Conservation (phyloP, 495 filamentous ascomycete genomes). For the Aspergillus saccharolyticus region DNA sequence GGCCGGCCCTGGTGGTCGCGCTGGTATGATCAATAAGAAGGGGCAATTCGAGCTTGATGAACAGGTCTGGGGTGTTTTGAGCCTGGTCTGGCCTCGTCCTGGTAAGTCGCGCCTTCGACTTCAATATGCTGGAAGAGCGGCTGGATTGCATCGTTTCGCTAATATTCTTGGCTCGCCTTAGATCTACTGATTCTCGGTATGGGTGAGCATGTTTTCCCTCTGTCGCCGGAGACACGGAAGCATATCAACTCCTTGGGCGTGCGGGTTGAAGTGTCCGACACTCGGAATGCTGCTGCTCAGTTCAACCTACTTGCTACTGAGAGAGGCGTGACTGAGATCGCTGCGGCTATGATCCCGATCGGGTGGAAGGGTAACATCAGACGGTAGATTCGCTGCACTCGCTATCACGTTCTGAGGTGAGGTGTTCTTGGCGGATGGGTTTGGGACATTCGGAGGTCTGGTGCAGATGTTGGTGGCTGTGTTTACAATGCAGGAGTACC, state of each 20-base stretch:
- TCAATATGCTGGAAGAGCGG: slow-evolving; percentile 1
- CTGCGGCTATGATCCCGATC: slow-evolving; percentile 82
- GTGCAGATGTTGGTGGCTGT: not conserved
- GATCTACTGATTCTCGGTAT: slow-evolving; percentile 87
- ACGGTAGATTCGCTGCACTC: slow-evolving; percentile 14
- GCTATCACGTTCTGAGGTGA: not conserved
- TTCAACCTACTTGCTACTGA: slow-evolving; percentile 85
- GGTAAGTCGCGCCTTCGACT: slow-evolving; percentile 49
- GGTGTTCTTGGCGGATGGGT: not conserved
- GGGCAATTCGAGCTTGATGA: slow-evolving; percentile 78
- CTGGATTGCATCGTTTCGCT: slow-evolving; percentile 8
- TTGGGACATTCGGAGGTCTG: too few species aligned
- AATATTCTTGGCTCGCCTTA: slow-evolving; percentile 29
- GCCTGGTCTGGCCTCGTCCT: slow-evolving; percentile 82
- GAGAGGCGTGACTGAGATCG: slow-evolving; percentile 71
- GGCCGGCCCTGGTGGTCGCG: slow-evolving; percentile 29
- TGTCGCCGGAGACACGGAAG: slow-evolving; percentile 68
- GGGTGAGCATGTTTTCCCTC: slow-evolving; percentile 65
- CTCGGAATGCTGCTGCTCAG: slow-evolving; percentile 86
- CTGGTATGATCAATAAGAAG: slow-evolving; percentile 59
- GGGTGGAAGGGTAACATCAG: slow-evolving; percentile 59
- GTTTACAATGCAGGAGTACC: too few species aligned
- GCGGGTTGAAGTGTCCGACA: slow-evolving; percentile 84
- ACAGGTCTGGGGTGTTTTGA: slow-evolving; percentile 68
- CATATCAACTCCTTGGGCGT: slow-evolving; percentile 75